Evolutionary conservation across 1,139 yeast genomes (phyloP).

Genomic region (Debaryomyces psychrophilus): DNA sequence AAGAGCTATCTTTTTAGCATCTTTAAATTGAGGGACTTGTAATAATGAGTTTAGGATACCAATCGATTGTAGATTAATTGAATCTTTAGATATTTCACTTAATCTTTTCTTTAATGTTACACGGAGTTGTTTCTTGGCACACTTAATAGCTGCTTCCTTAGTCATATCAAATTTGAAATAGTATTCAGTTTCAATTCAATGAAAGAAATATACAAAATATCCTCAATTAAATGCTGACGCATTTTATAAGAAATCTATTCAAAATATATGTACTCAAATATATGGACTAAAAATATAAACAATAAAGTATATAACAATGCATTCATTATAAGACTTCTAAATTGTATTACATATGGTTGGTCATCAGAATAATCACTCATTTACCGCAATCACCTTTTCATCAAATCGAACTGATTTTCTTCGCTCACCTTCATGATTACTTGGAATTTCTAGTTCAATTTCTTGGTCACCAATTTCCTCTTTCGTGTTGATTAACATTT

Average conservation of each 20-base stretch:
- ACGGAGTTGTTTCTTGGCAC: constrained; percentile 24
- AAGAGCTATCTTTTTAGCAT: constrained; percentile 56
- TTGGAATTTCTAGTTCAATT: constrained; percentile 53
- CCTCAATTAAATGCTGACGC: background rate
- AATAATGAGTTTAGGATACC: constrained; percentile 33
- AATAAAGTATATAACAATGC: too few species aligned
- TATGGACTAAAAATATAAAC: background rate
- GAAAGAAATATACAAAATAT: too few species aligned
- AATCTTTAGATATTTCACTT: constrained; percentile 17
- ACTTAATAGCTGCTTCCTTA: constrained; percentile 12
- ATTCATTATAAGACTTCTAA: background rate
- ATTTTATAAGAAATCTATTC: background rate
- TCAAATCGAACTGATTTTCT: constrained; percentile 77
- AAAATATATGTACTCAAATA: background rate
- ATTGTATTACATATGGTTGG: background rate
- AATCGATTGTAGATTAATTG: constrained; percentile 24
- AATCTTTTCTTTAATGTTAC: constrained; percentile 23
- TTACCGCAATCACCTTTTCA: constrained; percentile 51
- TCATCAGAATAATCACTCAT: constrained; percentile 15
- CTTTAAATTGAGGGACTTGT: constrained; percentile 38
- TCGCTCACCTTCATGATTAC: constrained; percentile 45
- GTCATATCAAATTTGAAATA: constrained; percentile 4
- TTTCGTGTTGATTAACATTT: constrained; percentile 44
- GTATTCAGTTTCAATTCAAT: background rate
- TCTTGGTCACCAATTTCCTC: constrained; percentile 43